A percentile compares a stretch with the other conserved stretches of the same genome.
Conservation (phyloP, 805 yeast genomes). For the Phaffomyces opuntiae region DNA sequence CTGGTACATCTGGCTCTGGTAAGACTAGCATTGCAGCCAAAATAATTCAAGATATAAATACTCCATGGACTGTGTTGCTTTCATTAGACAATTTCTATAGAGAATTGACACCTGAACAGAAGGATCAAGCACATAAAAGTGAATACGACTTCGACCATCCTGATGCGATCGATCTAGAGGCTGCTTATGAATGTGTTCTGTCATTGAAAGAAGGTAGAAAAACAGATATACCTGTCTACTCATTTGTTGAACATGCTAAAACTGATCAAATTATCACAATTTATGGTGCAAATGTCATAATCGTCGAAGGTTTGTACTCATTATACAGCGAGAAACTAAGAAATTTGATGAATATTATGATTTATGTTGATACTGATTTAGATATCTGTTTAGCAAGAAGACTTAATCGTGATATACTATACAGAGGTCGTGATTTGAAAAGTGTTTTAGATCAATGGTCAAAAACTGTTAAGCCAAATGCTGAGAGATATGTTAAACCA, state of each 20-base stretch:
- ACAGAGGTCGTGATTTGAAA: constrained; percentile 75
- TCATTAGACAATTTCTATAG: constrained; percentile 89
- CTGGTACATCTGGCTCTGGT: constrained; percentile 86
- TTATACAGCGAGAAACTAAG: constrained; percentile 62
- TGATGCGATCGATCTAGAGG: constrained; percentile 72
- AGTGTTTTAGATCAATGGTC: constrained; percentile 91
- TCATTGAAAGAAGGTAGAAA: constrained; percentile 65
- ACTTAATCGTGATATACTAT: constrained; percentile 76
- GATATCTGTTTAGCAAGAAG: constrained; percentile 90
- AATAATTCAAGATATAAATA: constrained; percentile 69
- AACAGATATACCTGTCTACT: constrained; percentile 60
- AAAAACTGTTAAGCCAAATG: constrained; percentile 85
- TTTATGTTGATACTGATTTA: constrained; percentile 89
- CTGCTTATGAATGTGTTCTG: constrained; percentile 54
- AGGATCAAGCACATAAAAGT: constrained; percentile 55
- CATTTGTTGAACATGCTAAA: constrained; percentile 57
- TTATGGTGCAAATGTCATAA: constrained; percentile 90
- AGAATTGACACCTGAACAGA: constrained; percentile 58
- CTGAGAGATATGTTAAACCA: constrained; percentile 66
- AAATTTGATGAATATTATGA: constrained; percentile 75
- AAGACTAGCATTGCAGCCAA: constrained; percentile 86
- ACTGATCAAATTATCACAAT: constrained; percentile 62
- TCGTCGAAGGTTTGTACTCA: constrained; percentile 88
- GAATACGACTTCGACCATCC: constrained; percentile 88
- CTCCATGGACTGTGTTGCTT: constrained; percentile 90